Evolutionary conservation across 2,329 filamentous ascomycete species (phyloP), one percentile per base, ranked within the genome.

Genomic region (Clathrospora elynae): DNA sequence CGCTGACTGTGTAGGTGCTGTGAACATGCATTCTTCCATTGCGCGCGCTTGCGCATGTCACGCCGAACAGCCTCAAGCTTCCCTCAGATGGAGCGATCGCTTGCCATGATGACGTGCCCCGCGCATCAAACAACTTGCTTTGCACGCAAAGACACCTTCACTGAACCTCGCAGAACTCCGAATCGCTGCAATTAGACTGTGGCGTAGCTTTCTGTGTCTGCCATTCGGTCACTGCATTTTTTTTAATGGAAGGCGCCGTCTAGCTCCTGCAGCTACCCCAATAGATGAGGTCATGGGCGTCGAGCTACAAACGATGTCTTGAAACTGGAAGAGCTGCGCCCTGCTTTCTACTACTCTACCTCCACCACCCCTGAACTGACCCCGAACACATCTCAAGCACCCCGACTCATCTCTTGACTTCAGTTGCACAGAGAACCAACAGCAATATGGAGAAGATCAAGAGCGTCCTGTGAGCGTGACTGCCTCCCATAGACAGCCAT

Each of bases 371-470:
- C 49, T 52, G 41, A 40, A 14, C 34, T 49, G 45, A 52, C 28
- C 36, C 44, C 26, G 33, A 38, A 17, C 35, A 19, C 37, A 36
- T 29, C 42, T 31, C 33, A 38, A 17, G 29, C 28, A 19, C 17
- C 23, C 23, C 23, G 39, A 39, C 35, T 30, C 31, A 33, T 38
- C 37, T 24, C 42, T 23, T 30, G 34, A 17, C 35, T 35, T 30
- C 34, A 26, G 35, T 17, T 32, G 19, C 37, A 39, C 35, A 44
- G 37, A 25, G 25, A 35, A 37, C 33, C 34, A 24, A 20, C 25
- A 38, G 13, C 53, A 49, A 26, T 42, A 75, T 75, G 73, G 67
- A 75, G 42, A 73, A 74, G 62, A 55, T 76, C 41, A 75, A 74
- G 67, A 68, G 64, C 53, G 59, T 75, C 38, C 57, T 75, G 71